Evolutionary conservation across 208 protist species (phyloP), one percentile per base, ranked within the genome.

Genomic region (Leishmania martiniquensis): DNA sequence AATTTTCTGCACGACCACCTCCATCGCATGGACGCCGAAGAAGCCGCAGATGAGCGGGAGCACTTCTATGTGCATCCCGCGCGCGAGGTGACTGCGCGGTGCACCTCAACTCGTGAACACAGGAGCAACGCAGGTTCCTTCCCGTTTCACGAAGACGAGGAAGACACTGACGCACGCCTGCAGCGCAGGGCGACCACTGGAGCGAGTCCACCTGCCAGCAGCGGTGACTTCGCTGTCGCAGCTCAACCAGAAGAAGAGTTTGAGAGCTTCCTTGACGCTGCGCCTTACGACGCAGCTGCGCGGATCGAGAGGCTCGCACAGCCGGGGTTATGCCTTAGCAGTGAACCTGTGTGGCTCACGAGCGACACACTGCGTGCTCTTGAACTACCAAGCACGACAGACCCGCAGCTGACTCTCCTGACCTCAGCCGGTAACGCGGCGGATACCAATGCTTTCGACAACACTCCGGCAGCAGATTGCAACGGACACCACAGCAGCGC

Each of bases 1-100:
- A 69, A 80, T 25, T 76, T 88, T 17, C 71, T 86, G 17, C 77
- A 88, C 51, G 80, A 85, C 60, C 81, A 88, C 59, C 79, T 90
- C 73, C 71, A 70, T 63, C 79, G 78, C 73, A 81, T 85, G 59
- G 80, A 85, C 67, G 78, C 78, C 9, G 83, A 90, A 72, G 83
- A 90, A 57, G 81, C 78, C 39, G 75, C 81, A 22, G 78, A 87
- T 60, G 78, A 83, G 78, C 79, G 75, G 44, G 67, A 83, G 45
- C 69, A 73, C 60, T 66, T 72, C 32, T 68, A 77, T 25, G 68
- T 72, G 47, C 65, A 80, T 51, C 54, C 45, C 10, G 72, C 75
- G 7, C 69, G 73, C 25, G 79, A 81, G 51, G 67, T 71, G 47
- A 73, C 76, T 25, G 71, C 77, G 34, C 73, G 68, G 22, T 78